Conservation (phyloP, 805 yeast genomes). For the Candida ortonii region DNA sequence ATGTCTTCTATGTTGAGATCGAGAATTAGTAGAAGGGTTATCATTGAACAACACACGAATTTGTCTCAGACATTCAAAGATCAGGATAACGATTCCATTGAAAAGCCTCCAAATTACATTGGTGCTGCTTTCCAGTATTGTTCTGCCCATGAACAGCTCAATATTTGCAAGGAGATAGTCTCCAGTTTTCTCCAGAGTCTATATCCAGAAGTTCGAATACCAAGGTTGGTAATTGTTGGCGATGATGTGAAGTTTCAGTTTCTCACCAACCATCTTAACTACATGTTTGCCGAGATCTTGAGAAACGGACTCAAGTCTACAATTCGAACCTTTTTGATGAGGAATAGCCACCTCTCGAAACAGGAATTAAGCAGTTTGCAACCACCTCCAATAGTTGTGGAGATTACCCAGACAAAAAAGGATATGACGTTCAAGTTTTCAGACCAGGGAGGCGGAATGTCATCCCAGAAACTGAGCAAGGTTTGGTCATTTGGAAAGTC, state of each 20-base stretch:
- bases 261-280: slow-evolving; percentile 81
- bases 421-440: slow-evolving; percentile 74
- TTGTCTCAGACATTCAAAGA: slow-evolving; percentile 61
- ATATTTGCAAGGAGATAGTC: slow-evolving; percentile 50
- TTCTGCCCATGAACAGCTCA: slow-evolving; percentile 65
- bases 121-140: slow-evolving; percentile 84
- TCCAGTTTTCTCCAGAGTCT: slow-evolving; percentile 50
- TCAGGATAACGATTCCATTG: slow-evolving; percentile 39
- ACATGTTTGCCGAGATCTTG: slow-evolving; percentile 81
- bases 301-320: slow-evolving; percentile 86
- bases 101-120: slow-evolving; percentile 53
- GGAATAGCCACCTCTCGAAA: slow-evolving; percentile 15
- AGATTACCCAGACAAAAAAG: slow-evolving; percentile 63
- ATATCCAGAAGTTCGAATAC: slow-evolving; percentile 60
- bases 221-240: slow-evolving; percentile 76
- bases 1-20: slow-evolving; percentile 78
- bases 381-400: slow-evolving; percentile 75
- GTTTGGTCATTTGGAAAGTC: slow-evolving; percentile 88
- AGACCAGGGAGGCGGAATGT: slow-evolving; percentile 89
- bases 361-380: slow-evolving; percentile 20
- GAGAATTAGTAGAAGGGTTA: slow-evolving; percentile 83
- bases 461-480: slow-evolving; percentile 52
- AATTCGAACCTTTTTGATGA: slow-evolving; percentile 42
- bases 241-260: slow-evolving; percentile 74
- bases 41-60: slow-evolving; percentile 87